Evolutionary conservation across 2,329 filamentous ascomycete species (phyloP).

Genomic region (Sporothrix luriei): DNA sequence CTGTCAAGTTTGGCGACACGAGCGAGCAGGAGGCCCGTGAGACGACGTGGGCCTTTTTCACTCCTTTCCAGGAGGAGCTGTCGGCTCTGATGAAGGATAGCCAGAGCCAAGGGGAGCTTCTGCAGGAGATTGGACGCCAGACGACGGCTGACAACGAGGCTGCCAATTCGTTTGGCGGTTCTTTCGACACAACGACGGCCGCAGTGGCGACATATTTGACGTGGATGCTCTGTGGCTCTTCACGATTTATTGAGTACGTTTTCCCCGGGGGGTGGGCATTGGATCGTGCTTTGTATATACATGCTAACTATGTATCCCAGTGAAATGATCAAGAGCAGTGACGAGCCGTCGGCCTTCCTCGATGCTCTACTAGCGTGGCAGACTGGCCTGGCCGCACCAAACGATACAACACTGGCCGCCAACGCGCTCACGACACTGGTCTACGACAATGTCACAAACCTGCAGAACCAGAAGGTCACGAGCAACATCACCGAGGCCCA

Average conservation of each 20-base stretch:
- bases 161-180: background rate
- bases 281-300: too few species aligned
- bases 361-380: slow-evolving; percentile 30
- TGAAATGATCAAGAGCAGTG: slow-evolving; percentile 32
- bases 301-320: slow-evolving; percentile 7
- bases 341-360: slow-evolving; percentile 27
- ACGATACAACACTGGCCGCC: background rate
- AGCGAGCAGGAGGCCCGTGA: slow-evolving; percentile 39
- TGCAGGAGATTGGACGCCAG: background rate
- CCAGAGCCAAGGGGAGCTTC: slow-evolving; percentile 17
- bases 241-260: slow-evolving; percentile 33
- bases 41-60: slow-evolving; percentile 39
- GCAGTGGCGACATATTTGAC: slow-evolving; percentile 29
- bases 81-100: slow-evolving; percentile 21
- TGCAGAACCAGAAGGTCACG: slow-evolving; percentile 28
- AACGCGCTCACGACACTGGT: background rate
- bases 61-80: slow-evolving; percentile 37
- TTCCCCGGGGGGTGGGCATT: too few species aligned
- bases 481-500: slow-evolving; percentile 20
- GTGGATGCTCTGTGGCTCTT: slow-evolving; percentile 35
- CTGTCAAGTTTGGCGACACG: slow-evolving; percentile 37
- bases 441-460: slow-evolving; percentile 6
- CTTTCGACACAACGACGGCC: background rate
- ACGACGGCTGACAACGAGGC: background rate
- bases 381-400: background rate